Evolutionary conservation across 345 rosid species (phyloP), one percentile per base, ranked within the genome.

Genomic region (Pelargonium nanum): DNA sequence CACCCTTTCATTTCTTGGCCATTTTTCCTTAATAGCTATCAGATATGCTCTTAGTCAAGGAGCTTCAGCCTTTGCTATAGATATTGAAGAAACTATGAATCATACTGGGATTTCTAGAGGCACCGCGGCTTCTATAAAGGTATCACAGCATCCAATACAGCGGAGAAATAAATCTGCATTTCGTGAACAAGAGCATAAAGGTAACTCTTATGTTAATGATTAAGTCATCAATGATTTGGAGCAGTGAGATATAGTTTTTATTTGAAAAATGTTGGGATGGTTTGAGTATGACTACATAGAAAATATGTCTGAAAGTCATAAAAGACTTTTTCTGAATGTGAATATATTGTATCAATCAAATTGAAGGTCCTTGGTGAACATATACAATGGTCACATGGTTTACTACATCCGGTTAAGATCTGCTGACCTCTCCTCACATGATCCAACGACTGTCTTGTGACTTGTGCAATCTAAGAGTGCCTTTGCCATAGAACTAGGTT

Each of bases 11-110:
- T 15, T 75, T 51, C 55, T 4, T 25, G 48, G 23, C 22, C 59
- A 32, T 62, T 65, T 54, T 55, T 71, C 72, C 77, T 77, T 83
- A 66, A 70, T 55, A 24, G 25, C 56, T 30, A 55, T 54, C 65
- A 86, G 87, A 72, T 84, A 86, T 72, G 97, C 97, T 68, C 88
- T 93, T 58, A 72, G 66, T 62, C 74, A 74, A 76, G 97, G 97
- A 57, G 89, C 88, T 74, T 78, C 89, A 65, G 88, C 91, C 26
- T 77, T 81, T 80, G 97, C 96, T 15, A 72, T 87, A 48, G 97
- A 93, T 77, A 66, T 87, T 67, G 87, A 79, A 62, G 83, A 86
- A 62, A 56, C 68, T 61, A 60, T 51, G 62, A 62, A 68, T 57
- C 54, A 57, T 40, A 56, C 60, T 22, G 70, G 68, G 53, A 69